Evolutionary conservation across 1,284 basidiomycete genomes (phyloP).

Genomic region (Puccinia hordei): DNA sequence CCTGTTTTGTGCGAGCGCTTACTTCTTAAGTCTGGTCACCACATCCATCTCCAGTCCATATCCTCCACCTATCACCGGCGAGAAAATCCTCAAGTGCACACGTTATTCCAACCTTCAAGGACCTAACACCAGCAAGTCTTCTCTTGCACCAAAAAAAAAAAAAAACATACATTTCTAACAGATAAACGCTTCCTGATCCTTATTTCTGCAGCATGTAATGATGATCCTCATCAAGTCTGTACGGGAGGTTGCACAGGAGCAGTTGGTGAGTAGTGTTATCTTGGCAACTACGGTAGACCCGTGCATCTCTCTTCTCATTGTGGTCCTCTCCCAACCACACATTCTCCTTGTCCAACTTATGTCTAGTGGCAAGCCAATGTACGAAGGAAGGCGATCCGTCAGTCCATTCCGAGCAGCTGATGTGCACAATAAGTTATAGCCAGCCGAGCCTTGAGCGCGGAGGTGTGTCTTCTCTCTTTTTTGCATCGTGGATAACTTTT

Average conservation of each 20-base stretch:
- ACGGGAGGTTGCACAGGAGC: conserved; percentile 17
- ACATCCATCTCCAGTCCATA: conserved; percentile 2
- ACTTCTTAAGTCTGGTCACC: conserved; percentile 21
- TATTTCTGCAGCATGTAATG: conserved; percentile 13
- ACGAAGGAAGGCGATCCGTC: conserved; percentile 1
- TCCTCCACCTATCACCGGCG: not conserved
- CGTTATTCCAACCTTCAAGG: conserved; percentile 9
- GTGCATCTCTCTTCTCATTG: not conserved
- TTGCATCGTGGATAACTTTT: not conserved
- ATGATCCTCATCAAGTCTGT: not conserved
- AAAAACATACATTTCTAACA: not conserved
- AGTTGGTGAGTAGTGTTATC: not conserved
- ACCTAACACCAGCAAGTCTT: conserved; percentile 13
- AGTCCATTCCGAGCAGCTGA: not conserved
- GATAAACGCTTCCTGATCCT: not conserved
- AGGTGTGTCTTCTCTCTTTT: not conserved
- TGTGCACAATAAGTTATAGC: conserved; percentile 14
- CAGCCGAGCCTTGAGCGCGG: conserved; percentile 17
- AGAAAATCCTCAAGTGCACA: not conserved
- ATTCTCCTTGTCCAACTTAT: not conserved
- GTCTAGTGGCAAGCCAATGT: conserved; percentile 21
- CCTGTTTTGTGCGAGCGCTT: not conserved
- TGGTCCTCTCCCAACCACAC: not conserved
- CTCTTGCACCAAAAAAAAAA: not conserved
- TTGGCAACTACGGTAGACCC: not conserved